A percentile compares a stretch with the other conserved stretches of the same genome.
These are phyloP conservation scores for Candida stauntonica DNA, from an alignment of 805 yeast species.

Conservation along the genomic window DNA sequence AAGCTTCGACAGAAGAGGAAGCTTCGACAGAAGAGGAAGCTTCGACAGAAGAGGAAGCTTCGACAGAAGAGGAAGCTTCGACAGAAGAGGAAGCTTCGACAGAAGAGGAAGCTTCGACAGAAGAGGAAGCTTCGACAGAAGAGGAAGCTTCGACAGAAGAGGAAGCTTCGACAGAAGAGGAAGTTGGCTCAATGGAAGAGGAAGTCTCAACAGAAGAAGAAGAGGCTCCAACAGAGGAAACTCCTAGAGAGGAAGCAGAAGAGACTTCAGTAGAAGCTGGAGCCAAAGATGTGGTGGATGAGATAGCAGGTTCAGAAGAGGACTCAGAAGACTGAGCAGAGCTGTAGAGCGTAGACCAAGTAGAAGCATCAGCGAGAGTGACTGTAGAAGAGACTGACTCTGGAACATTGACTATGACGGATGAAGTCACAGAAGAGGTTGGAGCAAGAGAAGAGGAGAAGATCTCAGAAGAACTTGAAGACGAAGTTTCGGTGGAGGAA, in stretches of 20 bases:
- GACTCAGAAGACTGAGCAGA: too few relatives aligned
- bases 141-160: not conserved
- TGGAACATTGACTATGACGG: not conserved
- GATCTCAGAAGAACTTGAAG: too few relatives aligned
- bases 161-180: not conserved
- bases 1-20: not conserved
- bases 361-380: not conserved
- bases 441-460: too few relatives aligned
- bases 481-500: too few relatives aligned
- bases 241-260: not conserved
- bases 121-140: not conserved
- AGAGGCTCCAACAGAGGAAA: not conserved
- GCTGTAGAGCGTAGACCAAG: not conserved
- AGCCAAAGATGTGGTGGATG: not conserved
- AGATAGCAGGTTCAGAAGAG: not conserved
- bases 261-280: not conserved
- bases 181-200: too few relatives aligned
- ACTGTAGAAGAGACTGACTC: not conserved
- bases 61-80: not conserved
- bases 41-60: not conserved
- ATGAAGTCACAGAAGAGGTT: too few relatives aligned
- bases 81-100: not conserved
- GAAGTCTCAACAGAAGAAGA: slow-evolving; percentile 1
- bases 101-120: not conserved
- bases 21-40: not conserved